Base-by-base conservation (phyloP, 1,284 basidiomycete genomes). In the Fomitopsis betulina region DNA sequence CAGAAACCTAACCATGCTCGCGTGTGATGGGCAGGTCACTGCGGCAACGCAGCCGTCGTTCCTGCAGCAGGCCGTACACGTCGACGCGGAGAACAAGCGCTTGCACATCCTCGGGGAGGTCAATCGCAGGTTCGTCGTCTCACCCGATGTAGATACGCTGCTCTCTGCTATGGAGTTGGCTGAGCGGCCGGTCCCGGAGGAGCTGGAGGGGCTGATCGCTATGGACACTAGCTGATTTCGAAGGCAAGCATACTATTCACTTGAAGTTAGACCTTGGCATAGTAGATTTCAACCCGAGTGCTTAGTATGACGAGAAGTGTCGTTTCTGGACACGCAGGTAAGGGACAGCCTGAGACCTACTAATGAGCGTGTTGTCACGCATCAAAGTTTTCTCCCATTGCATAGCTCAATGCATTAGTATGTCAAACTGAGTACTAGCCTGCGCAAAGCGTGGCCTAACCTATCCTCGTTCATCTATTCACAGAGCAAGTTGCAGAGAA, bases 31-130 rank as follows among this genome's bases (percentile, higher is more conserved):
- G 8, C 68, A 96, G 92, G 87, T 97, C 25, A 85, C 83, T 5
- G 85, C 90, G 12, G 93, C 90, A 17, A 94, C 92, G 8, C 90
- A 92, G 61, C 85, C 92, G 1, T 92, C 92, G 0, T 98, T 97
- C 73, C 79, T 96, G 9, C 93, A 97, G 70, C 93, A 96, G 62
- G 87, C 93, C 7, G 87, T 93, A 50, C 80, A 88, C 63, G 68
- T 96, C 49, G 89, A 97, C 70, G 67, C 75, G 51, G 71, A 71
- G 49, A 75, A 78, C 30, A 86, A 86, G 62, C 77, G 76, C 9
- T 75, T 95, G 13, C 81, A 81, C 39, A 83, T 94, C 6, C 75
- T 97, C 0, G 95, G 95, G 30, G 90, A 95, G 69, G 82, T 97
- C 53, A 87, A 90, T 75, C 88, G 91, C 68, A 84, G 89, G 58